Evolutionary conservation across 192 early-diverging fungal genomes (phyloP), one percentile per base, ranked within the genome.

Genomic region (Spizellomyces punctatus): DNA sequence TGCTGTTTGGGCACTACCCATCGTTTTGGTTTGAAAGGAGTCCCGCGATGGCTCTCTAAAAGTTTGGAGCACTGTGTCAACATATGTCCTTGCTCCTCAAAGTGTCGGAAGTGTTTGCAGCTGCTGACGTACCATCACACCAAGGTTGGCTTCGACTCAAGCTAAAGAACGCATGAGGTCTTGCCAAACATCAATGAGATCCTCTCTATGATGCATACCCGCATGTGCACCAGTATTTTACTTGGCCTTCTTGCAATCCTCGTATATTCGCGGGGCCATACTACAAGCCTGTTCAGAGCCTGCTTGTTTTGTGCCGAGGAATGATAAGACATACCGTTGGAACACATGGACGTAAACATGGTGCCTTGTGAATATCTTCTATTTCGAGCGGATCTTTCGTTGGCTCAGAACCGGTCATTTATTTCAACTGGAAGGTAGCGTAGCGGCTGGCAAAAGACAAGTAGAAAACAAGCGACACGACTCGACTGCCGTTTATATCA

Each of bases 151-250:
- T 65, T 5, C 8, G 27, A 46, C 71, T 72, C 63, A 72, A 65
- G 12, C 69, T 71, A 46, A 46, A 46, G 63, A 65, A 12, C 5
- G 12, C 9, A 14, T 16, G 16, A 10, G 44, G 5, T 42, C 36
- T 4, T 42, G 41, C 41, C 10, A 19, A 45, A 1, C 8, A 9
- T 46, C 19, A 8, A 9, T 12, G 27, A 22, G 57, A 12, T 27
- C 14, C 10, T 8, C 19, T n/a, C 52, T 36, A 22, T n/a, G 8
- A 61, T 46, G 62, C 43, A 22, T 49, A 71, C 63, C 71, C 71
- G 50, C 71, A 72, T 10, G 71, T 72, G 46, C 71, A 72, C 62
- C 63, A 72, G 6, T 12, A 47, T 46, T 72, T 72, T 17, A 58
- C 47, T 41, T 72, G 21, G 6, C 71, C 71, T 58, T n/a, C 27